These are phyloP conservation scores for Cyberlindnera xylosilytica DNA, from an alignment of 805 yeast genomes.

Conservation along the genomic window DNA sequence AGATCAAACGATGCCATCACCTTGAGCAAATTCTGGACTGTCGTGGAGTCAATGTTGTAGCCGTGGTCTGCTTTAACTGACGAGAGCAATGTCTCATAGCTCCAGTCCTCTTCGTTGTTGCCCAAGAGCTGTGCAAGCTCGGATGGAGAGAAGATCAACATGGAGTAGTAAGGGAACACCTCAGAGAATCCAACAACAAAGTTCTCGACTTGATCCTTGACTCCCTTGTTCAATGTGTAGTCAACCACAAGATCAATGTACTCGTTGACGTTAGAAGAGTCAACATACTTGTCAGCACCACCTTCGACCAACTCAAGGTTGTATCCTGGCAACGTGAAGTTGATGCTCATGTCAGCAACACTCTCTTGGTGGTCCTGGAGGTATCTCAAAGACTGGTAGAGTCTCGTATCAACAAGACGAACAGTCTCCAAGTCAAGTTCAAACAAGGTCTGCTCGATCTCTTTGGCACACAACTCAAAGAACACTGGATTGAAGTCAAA, in stretches of 20 bases:
- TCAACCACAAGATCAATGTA: conserved; percentile 40
- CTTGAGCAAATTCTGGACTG: conserved; percentile 58
- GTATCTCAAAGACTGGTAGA: conserved; percentile 56
- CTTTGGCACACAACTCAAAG: conserved; percentile 52
- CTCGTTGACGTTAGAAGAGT: conserved; percentile 48
- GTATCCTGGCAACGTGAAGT: conserved; percentile 77
- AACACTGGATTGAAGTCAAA: conserved; percentile 71
- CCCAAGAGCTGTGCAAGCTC: conserved; percentile 77
- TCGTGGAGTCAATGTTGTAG: conserved; percentile 63
- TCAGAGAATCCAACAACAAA: conserved; percentile 79
- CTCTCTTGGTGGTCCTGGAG: conserved; percentile 41
- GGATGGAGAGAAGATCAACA: conserved; percentile 67
- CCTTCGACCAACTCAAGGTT: conserved; percentile 51
- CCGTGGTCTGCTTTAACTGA: conserved; percentile 89
- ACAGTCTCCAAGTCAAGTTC: conserved; percentile 30
- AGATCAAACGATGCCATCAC: conserved; percentile 53
- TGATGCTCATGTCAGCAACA: conserved; percentile 54
- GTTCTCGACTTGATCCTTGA: conserved; percentile 57
- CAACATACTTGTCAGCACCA: conserved; percentile 52
- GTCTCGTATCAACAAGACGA: conserved; percentile 49
- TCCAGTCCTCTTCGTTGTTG: conserved; percentile 85
- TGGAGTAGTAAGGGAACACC: conserved; percentile 74
- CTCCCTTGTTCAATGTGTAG: conserved; percentile 40
- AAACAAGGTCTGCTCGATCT: conserved; percentile 21
- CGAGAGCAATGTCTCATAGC: conserved; percentile 52